Conservation (phyloP, 192 early-diverging fungal species). For the Rhizoclosmatium globosum region DNA sequence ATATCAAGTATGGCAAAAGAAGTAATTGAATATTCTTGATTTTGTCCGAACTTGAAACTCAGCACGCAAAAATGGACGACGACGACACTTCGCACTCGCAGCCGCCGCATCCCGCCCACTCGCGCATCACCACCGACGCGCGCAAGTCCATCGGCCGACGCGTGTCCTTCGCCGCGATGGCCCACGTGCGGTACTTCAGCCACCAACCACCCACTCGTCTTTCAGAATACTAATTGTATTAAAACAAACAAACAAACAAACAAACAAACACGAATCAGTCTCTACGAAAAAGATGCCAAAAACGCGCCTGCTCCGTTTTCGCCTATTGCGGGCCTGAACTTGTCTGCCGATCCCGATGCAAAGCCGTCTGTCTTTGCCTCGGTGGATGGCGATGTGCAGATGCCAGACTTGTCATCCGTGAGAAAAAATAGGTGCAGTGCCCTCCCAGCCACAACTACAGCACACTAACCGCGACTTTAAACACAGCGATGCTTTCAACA, state of each 20-base stretch:
- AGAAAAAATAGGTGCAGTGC: conserved; percentile 13
- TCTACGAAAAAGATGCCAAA: conserved; percentile 24
- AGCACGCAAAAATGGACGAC: background rate
- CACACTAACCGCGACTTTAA: background rate
- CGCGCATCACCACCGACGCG: background rate
- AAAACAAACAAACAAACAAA: background rate
- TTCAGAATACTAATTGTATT: background rate
- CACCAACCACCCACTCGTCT: background rate
- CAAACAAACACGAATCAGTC: background rate
- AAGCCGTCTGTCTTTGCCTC: background rate
- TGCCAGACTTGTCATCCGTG: conserved; percentile 33
- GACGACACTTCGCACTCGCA: background rate
- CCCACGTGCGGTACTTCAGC: conserved; percentile 26
- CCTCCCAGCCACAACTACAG: background rate
- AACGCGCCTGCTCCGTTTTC: background rate
- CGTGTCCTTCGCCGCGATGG: conserved; percentile 33
- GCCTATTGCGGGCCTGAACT: conserved; percentile 25
- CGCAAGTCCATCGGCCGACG: conserved; percentile 40
- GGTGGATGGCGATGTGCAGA: background rate
- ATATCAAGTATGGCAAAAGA: background rate
- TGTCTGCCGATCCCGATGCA: background rate
- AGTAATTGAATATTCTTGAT: background rate
- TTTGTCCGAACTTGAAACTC: background rate
- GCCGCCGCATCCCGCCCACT: background rate
- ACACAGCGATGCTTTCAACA: conserved; percentile 20